These are phyloP conservation scores for Mangifera indica DNA, from an alignment of 345 rosid species.

Conservation along the genomic window DNA sequence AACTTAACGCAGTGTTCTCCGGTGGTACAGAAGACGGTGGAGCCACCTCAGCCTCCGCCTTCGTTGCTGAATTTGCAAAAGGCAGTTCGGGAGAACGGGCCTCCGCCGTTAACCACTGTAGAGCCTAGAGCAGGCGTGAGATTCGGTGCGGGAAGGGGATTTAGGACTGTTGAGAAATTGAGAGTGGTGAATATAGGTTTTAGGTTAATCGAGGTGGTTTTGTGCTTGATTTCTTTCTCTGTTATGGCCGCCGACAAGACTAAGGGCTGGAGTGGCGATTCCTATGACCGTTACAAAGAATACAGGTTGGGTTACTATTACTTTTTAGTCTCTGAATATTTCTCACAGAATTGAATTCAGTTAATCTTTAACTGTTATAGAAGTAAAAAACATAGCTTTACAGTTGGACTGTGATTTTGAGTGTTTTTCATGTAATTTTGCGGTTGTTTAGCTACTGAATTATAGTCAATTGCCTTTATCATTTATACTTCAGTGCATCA, in stretches of 20 bases:
- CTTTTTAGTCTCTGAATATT: neutral
- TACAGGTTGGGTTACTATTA: constrained; percentile 51
- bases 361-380: neutral
- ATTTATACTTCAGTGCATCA: neutral
- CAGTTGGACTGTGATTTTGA: neutral
- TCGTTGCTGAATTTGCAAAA: constrained; percentile 32
- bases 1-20: constrained; percentile 52
- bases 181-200: constrained; percentile 54
- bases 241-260: constrained; percentile 97
- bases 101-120: constrained; percentile 31
- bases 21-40: constrained; percentile 20
- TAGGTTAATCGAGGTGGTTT: constrained; percentile 58
- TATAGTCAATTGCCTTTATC: neutral
- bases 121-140: constrained; percentile 25
- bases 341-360: neutral
- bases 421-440: too few species aligned
- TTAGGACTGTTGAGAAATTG: constrained; percentile 38
- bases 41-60: constrained; percentile 20
- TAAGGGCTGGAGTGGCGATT: constrained; percentile 98
- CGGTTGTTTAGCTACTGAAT: neutral
- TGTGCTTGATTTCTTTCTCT: constrained; percentile 88
- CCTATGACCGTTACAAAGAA: constrained; percentile 87
- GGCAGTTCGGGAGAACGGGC: constrained; percentile 46
- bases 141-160: constrained; percentile 31
- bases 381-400: neutral